Base-by-base conservation (phyloP, 345 rosid species). In the Erysimum cheiranthoides region DNA sequence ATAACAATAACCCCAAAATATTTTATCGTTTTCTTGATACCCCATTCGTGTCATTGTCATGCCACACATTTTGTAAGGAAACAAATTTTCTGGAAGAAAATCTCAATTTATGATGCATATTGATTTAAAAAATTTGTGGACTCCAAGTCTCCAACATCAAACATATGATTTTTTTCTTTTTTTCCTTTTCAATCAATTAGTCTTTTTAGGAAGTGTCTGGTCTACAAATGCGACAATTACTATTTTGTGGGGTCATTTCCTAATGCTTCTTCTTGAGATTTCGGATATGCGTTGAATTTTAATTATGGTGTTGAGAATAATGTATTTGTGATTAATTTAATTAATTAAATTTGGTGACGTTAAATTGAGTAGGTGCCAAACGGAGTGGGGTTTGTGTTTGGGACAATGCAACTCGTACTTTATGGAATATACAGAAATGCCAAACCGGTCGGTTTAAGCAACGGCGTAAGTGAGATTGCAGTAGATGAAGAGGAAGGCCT, bases 371-470 rank as follows among this genome's bases (percentile, higher is more conserved):
- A 88, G 96, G 89, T 88, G 40, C 93, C 96, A 63, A 90, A 85
- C 35, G 91, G 91, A 66, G 62, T 78, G 13, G 96, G 96, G 10
- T 85, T 88, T 70, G 6, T 86, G 14, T 82, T 90, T 18, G 96
- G 96, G 79, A 75, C 76, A 66, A 83, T 82, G 61, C 96, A 88
- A 72, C 78, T 90, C 43, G 43, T 84, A 50, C 83, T 90, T 9
- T 87, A 86, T 60, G 89, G 84, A 39, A 78, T 85, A 11, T 90
- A 85, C 73, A 80, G 84, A 78, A 85, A 82, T 34, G 73, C 82
- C 45, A 82, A 85, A 72, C 78, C 82, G 35, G 73, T 45, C 1
- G 77, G 80, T 63, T 62, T 70, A 54, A 61, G n/a, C 34, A 61
- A 32, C 34, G 17, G 54, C 2, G 13, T 34, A 4, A 70, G 27